Evolutionary conservation across 441 rosid species (phyloP).

Genomic region (Codiaeum variegatum): DNA sequence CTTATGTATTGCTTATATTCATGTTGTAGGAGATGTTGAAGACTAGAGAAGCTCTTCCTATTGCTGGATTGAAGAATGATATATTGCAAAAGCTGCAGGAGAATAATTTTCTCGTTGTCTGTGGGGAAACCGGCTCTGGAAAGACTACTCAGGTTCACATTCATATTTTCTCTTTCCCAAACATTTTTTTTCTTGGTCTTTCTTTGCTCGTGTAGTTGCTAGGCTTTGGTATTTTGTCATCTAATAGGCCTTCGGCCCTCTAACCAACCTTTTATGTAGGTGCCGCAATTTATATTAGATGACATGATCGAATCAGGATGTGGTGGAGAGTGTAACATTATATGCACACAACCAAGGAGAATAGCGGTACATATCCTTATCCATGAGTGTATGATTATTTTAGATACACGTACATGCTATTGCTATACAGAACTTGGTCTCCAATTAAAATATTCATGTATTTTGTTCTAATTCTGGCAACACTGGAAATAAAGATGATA

Average conservation of each 20-base stretch:
- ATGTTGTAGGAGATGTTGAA: conserved; percentile 56
- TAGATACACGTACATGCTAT: not conserved
- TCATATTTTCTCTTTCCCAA: conserved; percentile 10
- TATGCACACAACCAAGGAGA: conserved; percentile 95
- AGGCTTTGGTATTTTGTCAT: conserved; percentile 2
- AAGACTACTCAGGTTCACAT: conserved; percentile 86
- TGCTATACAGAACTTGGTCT: not conserved
- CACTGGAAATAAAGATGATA: not conserved
- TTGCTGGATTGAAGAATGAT: conserved; percentile 59
- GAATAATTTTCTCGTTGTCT: conserved; percentile 72
- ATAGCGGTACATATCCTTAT: conserved; percentile 50
- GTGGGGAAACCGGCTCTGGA: conserved; percentile 98
- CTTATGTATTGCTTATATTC: not conserved
- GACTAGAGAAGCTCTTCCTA: conserved; percentile 71
- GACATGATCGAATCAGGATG: conserved; percentile 82
- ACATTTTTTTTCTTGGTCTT: not conserved
- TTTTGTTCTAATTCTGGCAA: conserved; percentile 1
- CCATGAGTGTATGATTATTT: conserved; percentile 1
- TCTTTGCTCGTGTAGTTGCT: not conserved
- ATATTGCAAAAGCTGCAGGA: conserved; percentile 69
- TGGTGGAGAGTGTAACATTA: conserved; percentile 81
- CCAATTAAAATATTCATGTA: conserved; percentile 5
- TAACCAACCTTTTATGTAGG: conserved; percentile 40
- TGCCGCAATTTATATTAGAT: conserved; percentile 92
- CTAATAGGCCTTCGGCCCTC: conserved; percentile 14